These are phyloP conservation scores for Malania oleifera DNA, from an alignment of 164 flowering plant species.

Conservation along the genomic window DNA sequence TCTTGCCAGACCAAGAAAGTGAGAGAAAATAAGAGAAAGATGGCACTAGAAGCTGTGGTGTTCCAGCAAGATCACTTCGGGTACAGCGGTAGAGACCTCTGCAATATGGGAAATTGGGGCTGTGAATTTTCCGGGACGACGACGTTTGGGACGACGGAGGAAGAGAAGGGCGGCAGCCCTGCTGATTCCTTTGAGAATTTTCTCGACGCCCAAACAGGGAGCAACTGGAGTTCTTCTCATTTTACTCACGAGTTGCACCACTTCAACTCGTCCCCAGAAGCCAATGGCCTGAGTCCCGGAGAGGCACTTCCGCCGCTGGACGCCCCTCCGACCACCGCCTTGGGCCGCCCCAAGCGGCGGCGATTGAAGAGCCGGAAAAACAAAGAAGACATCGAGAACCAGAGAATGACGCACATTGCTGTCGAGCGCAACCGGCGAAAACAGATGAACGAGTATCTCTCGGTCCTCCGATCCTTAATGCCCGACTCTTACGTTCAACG, in stretches of 20 bases:
- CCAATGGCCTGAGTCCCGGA: slow-evolving; percentile 11
- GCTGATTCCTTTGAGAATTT: slow-evolving; percentile 1
- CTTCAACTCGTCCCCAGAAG: slow-evolving; percentile 34
- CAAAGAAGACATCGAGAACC: slow-evolving; percentile 41
- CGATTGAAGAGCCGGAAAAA: slow-evolving; percentile 33
- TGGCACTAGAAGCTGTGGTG: slow-evolving; percentile 71
- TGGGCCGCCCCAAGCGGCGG: slow-evolving; percentile 31
- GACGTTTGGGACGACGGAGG: slow-evolving; percentile 13
- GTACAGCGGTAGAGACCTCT: slow-evolving; percentile 34
- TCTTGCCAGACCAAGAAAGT: slow-evolving; percentile 11
- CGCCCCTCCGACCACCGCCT: slow-evolving; percentile 1
- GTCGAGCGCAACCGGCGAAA: slow-evolving; percentile 47
- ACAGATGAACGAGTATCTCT: slow-evolving; percentile 49
- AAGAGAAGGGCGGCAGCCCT: slow-evolving; percentile 13
- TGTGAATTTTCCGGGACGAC: slow-evolving; percentile 11
- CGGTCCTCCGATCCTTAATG: slow-evolving; percentile 41
- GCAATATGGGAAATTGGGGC: slow-evolving; percentile 22
- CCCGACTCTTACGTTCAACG: slow-evolving; percentile 40
- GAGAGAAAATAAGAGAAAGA: slow-evolving; percentile 13
- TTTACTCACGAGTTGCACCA: slow-evolving; percentile 37
- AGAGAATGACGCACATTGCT: slow-evolving; percentile 56
- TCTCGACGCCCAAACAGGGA: slow-evolving; percentile 6
- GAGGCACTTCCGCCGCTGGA: slow-evolving; percentile 4
- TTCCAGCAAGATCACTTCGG: slow-evolving; percentile 43
- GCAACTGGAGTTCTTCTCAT: too few species aligned